phyloP scores from a whole-genome alignment of 345 rosid genomes.

The Salix exigua region DNA sequence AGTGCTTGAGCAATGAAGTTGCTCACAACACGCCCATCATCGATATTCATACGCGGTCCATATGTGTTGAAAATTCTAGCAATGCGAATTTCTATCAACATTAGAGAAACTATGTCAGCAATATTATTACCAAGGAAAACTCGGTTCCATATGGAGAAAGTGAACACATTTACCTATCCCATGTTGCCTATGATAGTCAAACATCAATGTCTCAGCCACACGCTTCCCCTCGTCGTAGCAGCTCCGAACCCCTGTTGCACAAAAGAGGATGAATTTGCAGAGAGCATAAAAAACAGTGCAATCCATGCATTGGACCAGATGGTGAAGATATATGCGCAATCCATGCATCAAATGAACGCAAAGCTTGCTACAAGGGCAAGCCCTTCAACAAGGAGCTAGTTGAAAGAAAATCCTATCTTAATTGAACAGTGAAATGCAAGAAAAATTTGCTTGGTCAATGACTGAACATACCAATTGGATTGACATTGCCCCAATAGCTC shows the following conservation, averaged over 20 bases:
- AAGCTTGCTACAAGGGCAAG: not conserved
- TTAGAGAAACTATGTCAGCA: not conserved
- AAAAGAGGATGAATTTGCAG: too few species aligned
- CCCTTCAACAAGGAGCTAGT: not conserved
- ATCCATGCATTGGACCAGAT: not conserved
- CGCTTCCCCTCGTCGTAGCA: conserved; percentile 99
- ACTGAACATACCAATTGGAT: conserved; percentile 70
- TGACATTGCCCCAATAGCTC: conserved; percentile 95
- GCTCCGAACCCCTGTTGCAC: conserved; percentile 70
- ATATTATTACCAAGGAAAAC: not conserved
- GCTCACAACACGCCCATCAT: conserved; percentile 99
- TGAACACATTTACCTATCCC: conserved; percentile 55
- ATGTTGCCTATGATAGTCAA: conserved; percentile 96
- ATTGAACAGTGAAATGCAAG: not conserved
- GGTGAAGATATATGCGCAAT: not conserved
- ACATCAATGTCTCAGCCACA: conserved; percentile 96
- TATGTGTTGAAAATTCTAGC: conserved; percentile 98
- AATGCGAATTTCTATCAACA: conserved; percentile 74
- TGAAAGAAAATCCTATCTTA: not conserved
- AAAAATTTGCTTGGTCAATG: not conserved
- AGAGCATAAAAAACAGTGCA: not conserved
- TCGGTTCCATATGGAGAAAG: not conserved
- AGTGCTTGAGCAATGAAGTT: conserved; percentile 99
- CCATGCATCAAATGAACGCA: too few species aligned
- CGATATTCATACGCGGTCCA: conserved; percentile 97